These are phyloP conservation scores for Plasmodium inui DNA, from an alignment of 169 alveolate species.

Conservation along the genomic window DNA sequence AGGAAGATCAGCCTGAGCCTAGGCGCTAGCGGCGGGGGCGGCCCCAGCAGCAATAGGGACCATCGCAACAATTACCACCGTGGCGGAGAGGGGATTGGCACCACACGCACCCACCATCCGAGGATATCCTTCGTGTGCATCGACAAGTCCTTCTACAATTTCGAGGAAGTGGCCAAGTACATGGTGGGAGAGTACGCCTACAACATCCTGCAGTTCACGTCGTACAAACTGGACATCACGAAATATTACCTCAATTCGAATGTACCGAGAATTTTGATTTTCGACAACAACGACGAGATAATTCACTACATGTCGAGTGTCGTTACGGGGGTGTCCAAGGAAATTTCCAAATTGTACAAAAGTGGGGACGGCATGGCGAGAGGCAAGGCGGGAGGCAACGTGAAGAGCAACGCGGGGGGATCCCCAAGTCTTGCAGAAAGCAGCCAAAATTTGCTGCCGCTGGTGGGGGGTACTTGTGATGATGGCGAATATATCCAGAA, in stretches of 20 bases:
- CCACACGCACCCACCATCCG: background rate
- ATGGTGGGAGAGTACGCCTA: conserved; percentile 75
- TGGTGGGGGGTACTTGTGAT: background rate
- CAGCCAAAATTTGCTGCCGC: background rate
- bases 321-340: conserved; percentile 61
- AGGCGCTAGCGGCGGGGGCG: background rate
- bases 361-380: background rate
- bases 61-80: background rate
- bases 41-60: background rate
- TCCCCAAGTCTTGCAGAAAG: background rate
- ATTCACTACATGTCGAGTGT: conserved; percentile 71
- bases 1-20: conserved; percentile 1
- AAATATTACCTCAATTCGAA: conserved; percentile 65
- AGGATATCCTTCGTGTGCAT: conserved; percentile 52
- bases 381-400: background rate
- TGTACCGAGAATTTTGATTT: conserved; percentile 55
- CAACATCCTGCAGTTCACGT: conserved; percentile 57
- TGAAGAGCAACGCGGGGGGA: background rate
- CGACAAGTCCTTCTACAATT: conserved; percentile 57
- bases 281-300: conserved; percentile 70
- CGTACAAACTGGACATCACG: conserved; percentile 62
- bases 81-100: background rate
- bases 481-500: background rate
- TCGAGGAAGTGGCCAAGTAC: conserved; percentile 73
- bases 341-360: conserved; percentile 58